Percentiles rank a stretch among this genome's conserved stretches.
Conservation (phyloP, 257 asterid species). For the Plantago major region DNA sequence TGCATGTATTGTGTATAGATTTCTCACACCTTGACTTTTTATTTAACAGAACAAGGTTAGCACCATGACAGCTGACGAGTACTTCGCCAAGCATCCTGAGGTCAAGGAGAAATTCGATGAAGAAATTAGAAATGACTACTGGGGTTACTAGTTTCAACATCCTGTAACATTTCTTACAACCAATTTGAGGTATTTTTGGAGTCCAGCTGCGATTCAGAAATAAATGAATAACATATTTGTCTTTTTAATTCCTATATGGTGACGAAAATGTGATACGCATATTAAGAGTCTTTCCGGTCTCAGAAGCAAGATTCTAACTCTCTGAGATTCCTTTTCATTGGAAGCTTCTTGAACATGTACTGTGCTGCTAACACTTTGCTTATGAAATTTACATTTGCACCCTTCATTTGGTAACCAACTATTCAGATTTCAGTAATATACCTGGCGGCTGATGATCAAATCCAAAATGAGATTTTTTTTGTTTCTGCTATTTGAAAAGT, state of each 20-base stretch:
- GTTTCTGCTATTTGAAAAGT: no score
- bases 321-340: neutral
- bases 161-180: conserved; percentile 15
- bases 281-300: neutral
- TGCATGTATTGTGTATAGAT: conserved; percentile 1
- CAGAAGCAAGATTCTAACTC: neutral
- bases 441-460: no score
- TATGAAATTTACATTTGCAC: neutral
- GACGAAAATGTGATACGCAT: conserved; percentile 15
- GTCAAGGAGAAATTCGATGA: conserved; percentile 73
- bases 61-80: conserved; percentile 96
- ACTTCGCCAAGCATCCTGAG: conserved; percentile 91
- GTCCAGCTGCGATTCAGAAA: conserved; percentile 43
- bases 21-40: conserved; percentile 26
- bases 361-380: neutral
- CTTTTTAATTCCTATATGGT: conserved; percentile 21
- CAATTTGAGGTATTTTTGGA: conserved; percentile 28
- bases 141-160: conserved; percentile 44
- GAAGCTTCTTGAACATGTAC: neutral
- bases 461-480: no score
- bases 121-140: conserved; percentile 55
- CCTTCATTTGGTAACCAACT: neutral
- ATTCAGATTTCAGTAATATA: no score
- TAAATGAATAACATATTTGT: conserved; percentile 31
- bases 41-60: conserved; percentile 66